Evolutionary conservation across 768 basidiomycete genomes (phyloP), one percentile per base, ranked within the genome.

Genomic region (Rhodosporidiobolus odoratus): DNA sequence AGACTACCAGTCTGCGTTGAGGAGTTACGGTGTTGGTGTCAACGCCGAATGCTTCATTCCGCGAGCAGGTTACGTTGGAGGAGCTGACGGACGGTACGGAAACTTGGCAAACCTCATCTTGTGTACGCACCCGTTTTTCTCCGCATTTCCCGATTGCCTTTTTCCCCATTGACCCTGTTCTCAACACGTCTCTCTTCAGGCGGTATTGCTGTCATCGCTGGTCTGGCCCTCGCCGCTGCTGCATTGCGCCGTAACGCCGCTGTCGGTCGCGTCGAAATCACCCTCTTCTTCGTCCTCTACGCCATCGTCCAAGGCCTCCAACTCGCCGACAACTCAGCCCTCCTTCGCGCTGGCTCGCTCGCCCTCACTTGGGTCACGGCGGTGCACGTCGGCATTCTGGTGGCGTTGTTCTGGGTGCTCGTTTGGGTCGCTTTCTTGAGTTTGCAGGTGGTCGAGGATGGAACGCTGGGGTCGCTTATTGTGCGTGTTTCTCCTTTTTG

Each of bases 31-130:
- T 3, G 85, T 92, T 37, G 94, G 95, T 40, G 82, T 97, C 57
- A 89, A 91, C 77, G 86, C 90, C 4, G 79, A 80, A 47, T 98
- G 94, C 79, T 89, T 88, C 64, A 92, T 92, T 69, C 84, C 84
- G 8, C 83, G 85, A 50, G 82, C 86, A 43, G 86, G 84, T 58
- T 76, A 71, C 57, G 79, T 82, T 27, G 79, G 84, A 34, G 84
- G 85, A 35, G 85, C 86, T 8, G n/a, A 75, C 9, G 79, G 80
- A 1, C 76, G 79, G 62, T 80, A 91, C 13, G 91, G 89, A 74
- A 91, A 92, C 82, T 85, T 90, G 71, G 92, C 92, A 68, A 90
- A 96, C 78, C 87, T 93, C 78, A 83, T 91, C 71, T 84, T 85
- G 7, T 95, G 91, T 75, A 35, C 56, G 30, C n/a, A 1, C 2